Percentiles rank a stretch among this genome's conserved stretches.
Evolutionary conservation across 2,329 filamentous ascomycete species (phyloP).

Genomic region (Aspergillus awamori): DNA sequence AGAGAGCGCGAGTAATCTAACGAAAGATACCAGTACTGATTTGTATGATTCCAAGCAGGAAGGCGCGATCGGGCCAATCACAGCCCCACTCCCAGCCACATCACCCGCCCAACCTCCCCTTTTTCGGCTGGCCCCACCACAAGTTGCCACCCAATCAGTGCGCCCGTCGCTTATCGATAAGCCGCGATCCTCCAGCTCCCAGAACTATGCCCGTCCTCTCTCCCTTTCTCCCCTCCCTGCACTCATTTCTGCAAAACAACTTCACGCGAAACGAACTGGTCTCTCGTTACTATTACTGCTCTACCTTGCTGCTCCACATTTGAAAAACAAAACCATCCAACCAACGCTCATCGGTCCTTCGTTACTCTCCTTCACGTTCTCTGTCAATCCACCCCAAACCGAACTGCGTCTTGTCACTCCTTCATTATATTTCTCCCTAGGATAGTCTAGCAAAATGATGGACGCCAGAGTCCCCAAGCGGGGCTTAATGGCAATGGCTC

Average conservation of each 20-base stretch:
- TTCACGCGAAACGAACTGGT: constrained; percentile 1
- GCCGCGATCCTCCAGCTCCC: constrained; percentile 2
- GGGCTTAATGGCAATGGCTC: constrained; percentile 7
- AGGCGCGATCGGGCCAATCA: neutral
- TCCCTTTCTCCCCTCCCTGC: constrained; percentile 4
- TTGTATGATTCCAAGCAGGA: too few species aligned
- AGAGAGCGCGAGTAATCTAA: too few species aligned
- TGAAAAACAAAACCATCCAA: too few species aligned
- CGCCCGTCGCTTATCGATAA: constrained; percentile 5
- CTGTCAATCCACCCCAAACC: neutral
- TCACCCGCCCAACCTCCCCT: constrained; percentile 18
- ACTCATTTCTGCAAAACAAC: neutral
- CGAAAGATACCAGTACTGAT: too few species aligned
- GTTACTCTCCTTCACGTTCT: neutral
- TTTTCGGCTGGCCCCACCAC: constrained; percentile 12
- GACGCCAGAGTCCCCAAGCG: constrained; percentile 14
- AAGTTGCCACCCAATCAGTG: constrained; percentile 6
- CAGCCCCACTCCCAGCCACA: constrained; percentile 16
- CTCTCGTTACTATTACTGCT: neutral
- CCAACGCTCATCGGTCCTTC: neutral
- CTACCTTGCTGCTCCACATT: constrained; percentile 5
- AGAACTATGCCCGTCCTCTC: neutral
- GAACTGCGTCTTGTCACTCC: neutral
- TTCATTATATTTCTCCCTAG: neutral
- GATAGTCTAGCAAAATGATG: neutral